phyloP scores from a whole-genome alignment of 108 stramenopile genomes.

The Conticribra weissflogii region DNA sequence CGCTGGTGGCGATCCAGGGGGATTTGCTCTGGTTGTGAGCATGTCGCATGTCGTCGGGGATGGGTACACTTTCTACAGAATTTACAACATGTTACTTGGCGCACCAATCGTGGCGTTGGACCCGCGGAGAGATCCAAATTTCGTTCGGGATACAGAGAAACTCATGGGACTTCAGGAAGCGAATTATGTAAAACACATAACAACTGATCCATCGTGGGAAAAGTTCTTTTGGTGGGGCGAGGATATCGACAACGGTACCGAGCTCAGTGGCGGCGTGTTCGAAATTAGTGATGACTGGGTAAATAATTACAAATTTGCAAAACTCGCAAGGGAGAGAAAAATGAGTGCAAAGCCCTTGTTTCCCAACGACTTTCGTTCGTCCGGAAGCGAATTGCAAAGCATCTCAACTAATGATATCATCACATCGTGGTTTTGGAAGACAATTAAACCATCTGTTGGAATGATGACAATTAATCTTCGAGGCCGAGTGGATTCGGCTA shows the following conservation, averaged over 20 bases:
- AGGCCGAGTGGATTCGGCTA: slow-evolving; percentile 24
- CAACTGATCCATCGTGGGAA: slow-evolving; percentile 47
- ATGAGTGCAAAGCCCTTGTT: slow-evolving; percentile 17
- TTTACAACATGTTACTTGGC: slow-evolving; percentile 50
- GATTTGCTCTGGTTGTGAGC: slow-evolving; percentile 37
- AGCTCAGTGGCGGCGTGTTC: slow-evolving; percentile 31
- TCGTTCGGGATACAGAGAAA: slow-evolving; percentile 27
- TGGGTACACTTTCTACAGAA: slow-evolving; percentile 45
- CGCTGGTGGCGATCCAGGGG: neutral
- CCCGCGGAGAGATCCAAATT: slow-evolving; percentile 29
- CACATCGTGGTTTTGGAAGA: slow-evolving; percentile 43
- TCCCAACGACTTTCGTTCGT: slow-evolving; percentile 26
- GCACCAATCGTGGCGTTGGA: slow-evolving; percentile 20
- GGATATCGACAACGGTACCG: slow-evolving; percentile 16
- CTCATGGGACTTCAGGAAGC: slow-evolving; percentile 52
- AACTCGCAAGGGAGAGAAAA: neutral
- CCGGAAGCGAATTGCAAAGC: slow-evolving; percentile 33
- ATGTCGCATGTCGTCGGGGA: slow-evolving; percentile 53
- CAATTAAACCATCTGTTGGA: slow-evolving; percentile 28
- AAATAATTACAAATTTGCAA: slow-evolving; percentile 33
- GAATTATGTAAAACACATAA: slow-evolving; percentile 38
- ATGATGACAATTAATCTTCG: slow-evolving; percentile 48
- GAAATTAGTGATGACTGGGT: slow-evolving; percentile 26
- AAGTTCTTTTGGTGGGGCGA: slow-evolving; percentile 25
- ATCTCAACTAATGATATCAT: slow-evolving; percentile 43